Evolutionary conservation across 495 filamentous ascomycete genomes (phyloP), one percentile per base, ranked within the genome.

Genomic region (Penicillium psychrofluorescens): DNA sequence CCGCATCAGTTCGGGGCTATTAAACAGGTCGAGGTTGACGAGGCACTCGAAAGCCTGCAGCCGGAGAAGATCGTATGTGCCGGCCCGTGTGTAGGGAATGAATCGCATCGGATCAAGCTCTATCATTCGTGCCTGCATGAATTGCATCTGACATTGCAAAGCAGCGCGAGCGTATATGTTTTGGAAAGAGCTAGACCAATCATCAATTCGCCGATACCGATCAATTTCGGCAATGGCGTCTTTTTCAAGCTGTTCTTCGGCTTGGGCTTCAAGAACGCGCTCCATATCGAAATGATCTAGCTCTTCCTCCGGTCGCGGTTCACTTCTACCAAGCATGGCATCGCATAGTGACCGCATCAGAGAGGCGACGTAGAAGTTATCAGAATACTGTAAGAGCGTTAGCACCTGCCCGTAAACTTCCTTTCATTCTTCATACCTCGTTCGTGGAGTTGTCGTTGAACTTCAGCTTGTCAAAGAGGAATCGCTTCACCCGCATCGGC

Each of bases 371-470:
- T 95, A 97, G 54, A 84, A 83, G 45, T 85, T 80, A 52, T 99
- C 94, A 11, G 88, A 94, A 53, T 76, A 91, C 55, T 32, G 40
- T 30, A 37, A 6, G 13, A 32, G 14, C 8, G 28, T 40, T 29
- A 34, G 8, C 30, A 14, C 11, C 2, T 8, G 5, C 22, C 10
- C 4, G 7, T 7, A 29, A 42, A 29, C 12, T 6, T 11, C 22
- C 13, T 1, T 6, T 33, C 9, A 0, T 9, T 37, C 8, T 33
- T 34, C 72, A 61, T 61, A 80, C 78, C 54, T 76, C 72, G 53
- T 97, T 97, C 46, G 84, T 83, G 0, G 81, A 79, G 57, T 99
- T 97, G 61, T 97, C 88, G 50, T 97, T 99, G 66, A 88, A 89
- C 37, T 84, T 83, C 22, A 99, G 67, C 63, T 90, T 84, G 49